These are phyloP conservation scores for Phytophthora melonis DNA, from an alignment of 352 stramenopile species.

Conservation along the genomic window DNA sequence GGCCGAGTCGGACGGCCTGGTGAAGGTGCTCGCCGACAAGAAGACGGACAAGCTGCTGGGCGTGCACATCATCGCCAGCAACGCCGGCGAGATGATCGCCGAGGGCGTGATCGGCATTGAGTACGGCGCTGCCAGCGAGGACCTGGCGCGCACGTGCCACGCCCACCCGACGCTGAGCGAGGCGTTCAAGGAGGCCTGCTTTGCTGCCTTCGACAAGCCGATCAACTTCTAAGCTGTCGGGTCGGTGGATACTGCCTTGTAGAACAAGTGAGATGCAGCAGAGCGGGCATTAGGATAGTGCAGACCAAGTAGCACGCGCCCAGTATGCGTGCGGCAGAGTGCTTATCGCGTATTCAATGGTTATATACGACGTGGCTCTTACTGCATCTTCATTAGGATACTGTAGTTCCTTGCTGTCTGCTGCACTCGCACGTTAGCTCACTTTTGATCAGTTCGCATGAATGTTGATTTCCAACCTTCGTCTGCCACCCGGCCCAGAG, in stretches of 20 bases:
- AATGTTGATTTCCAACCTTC: no score
- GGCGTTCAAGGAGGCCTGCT: conserved; percentile 99
- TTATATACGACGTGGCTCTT: conserved; percentile 36
- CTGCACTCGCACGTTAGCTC: no score
- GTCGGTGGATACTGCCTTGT: conserved; percentile 1
- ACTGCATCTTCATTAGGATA: conserved; percentile 8
- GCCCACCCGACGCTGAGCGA: conserved; percentile 98
- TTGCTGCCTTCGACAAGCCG: conserved; percentile 97
- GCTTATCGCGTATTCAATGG: conserved; percentile 37
- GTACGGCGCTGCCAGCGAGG: conserved; percentile 98
- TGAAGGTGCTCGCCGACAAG: conserved; percentile 99
- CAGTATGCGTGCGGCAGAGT: not conserved
- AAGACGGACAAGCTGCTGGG: conserved; percentile 98
- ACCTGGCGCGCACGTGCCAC: conserved; percentile 99
- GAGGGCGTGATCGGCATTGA: conserved; percentile 99
- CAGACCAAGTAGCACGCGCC: conserved; percentile 13
- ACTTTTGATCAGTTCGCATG: no score
- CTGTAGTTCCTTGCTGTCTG: no score
- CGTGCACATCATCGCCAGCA: conserved; percentile 99
- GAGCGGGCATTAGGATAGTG: conserved; percentile 22
- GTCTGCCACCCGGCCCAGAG: no score
- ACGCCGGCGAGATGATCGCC: conserved; percentile 99
- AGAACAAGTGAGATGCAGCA: conserved; percentile 11
- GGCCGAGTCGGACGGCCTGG: conserved; percentile 95
- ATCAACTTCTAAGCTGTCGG: conserved; percentile 97